phyloP scores from a whole-genome alignment of 2,329 filamentous ascomycete genomes.

The Corniculantispora saksenae region DNA sequence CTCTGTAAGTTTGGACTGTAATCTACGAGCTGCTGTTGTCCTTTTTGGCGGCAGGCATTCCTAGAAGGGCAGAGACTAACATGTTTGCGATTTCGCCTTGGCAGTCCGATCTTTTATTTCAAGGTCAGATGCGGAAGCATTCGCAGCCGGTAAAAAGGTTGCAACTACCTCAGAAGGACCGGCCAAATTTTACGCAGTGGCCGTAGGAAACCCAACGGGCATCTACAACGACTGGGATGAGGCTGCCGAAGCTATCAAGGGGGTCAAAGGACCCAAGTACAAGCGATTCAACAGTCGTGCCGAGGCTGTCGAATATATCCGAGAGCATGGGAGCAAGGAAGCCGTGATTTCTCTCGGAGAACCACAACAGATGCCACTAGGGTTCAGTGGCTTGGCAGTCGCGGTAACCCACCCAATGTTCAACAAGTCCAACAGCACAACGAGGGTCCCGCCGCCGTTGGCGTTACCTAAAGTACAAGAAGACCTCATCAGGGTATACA shows the following conservation, averaged over 20 bases:
- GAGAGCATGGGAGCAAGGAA: slow-evolving; percentile 45
- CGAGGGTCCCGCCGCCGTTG: slow-evolving; percentile 18
- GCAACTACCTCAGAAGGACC: slow-evolving; percentile 42
- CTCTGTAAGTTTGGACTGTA: slow-evolving; percentile 56
- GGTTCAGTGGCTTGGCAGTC: slow-evolving; percentile 17
- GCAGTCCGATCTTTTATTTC: slow-evolving; percentile 79
- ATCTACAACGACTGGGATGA: slow-evolving; percentile 67
- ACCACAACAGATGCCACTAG: slow-evolving; percentile 24
- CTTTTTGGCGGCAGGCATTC: background rate
- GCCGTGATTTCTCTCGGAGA: slow-evolving; percentile 43
- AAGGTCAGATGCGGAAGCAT: slow-evolving; percentile 75
- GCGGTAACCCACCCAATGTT: slow-evolving; percentile 18
- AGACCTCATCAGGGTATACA: slow-evolving; percentile 53
- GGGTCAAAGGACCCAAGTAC: slow-evolving; percentile 68
- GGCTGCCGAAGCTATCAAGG: slow-evolving; percentile 72
- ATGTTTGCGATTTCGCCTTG: background rate
- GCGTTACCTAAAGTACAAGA: slow-evolving; percentile 20
- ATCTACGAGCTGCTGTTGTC: background rate
- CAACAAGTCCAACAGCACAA: slow-evolving; percentile 22
- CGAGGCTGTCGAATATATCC: slow-evolving; percentile 80
- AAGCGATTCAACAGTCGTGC: slow-evolving; percentile 67
- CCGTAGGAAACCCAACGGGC: slow-evolving; percentile 57
- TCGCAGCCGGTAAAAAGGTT: slow-evolving; percentile 61
- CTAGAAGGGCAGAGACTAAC: background rate
- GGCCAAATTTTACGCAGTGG: slow-evolving; percentile 61